These are phyloP conservation scores for Podila minutissima DNA, from an alignment of 192 early-diverging fungal genomes.

Conservation along the genomic window DNA sequence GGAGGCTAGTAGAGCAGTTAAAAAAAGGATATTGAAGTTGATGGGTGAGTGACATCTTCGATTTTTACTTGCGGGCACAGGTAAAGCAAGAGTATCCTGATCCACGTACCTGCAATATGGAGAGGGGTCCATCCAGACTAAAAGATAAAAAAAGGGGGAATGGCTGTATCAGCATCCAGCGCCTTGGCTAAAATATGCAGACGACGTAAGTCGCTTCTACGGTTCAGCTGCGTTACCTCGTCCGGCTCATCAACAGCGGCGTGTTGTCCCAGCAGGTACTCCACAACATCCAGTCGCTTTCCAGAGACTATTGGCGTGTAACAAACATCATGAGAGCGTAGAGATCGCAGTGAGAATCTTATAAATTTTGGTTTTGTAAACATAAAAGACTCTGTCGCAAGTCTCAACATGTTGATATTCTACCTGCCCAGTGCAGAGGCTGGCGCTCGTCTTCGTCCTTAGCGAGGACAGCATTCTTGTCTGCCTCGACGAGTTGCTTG, in stretches of 20 bases:
- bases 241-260: constrained; percentile 75
- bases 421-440: constrained; percentile 65
- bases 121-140: constrained; percentile 65
- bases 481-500: constrained; percentile 60
- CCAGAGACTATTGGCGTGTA: constrained; percentile 62
- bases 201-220: neutral
- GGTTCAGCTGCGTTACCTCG: constrained; percentile 49
- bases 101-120: constrained; percentile 60
- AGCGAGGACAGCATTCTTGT: constrained; percentile 60
- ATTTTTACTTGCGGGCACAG: neutral
- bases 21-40: neutral
- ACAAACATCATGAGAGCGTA: neutral
- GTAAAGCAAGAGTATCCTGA: neutral
- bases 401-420: neutral
- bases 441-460: constrained; percentile 72
- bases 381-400: no score
- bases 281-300: constrained; percentile 69
- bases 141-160: neutral
- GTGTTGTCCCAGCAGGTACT: constrained; percentile 71
- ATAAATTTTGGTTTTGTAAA: no score
- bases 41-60: neutral
- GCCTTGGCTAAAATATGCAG: neutral
- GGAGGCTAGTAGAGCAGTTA: constrained; percentile 45
- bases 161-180: neutral
- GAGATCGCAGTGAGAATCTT: constrained; percentile 39